These are phyloP conservation scores for Curvularia sp. DNA, from an alignment of 2,329 filamentous ascomycete species.

Conservation along the genomic window DNA sequence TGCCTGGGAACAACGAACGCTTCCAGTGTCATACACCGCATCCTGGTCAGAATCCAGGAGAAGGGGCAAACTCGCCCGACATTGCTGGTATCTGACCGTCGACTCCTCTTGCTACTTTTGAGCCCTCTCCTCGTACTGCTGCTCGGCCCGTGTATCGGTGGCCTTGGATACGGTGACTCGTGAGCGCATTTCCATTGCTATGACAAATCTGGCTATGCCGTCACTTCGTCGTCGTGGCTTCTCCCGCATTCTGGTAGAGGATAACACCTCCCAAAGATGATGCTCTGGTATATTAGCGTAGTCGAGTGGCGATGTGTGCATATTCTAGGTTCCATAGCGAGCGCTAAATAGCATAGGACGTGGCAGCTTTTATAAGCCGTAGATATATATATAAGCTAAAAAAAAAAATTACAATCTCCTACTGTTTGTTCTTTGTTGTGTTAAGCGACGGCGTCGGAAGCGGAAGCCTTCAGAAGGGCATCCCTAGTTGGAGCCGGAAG, in stretches of 20 bases:
- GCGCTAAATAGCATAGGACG: neutral
- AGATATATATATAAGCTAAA: neutral
- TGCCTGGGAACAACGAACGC: neutral
- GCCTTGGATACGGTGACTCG: neutral
- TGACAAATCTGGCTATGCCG: neutral
- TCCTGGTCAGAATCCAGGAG: neutral
- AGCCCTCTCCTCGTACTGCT: neutral
- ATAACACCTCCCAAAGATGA: neutral
- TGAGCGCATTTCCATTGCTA: neutral
- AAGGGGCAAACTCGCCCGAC: neutral
- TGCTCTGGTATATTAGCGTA: neutral
- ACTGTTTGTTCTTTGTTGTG: conserved; percentile 7
- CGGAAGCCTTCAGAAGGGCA: conserved; percentile 1
- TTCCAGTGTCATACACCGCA: neutral
- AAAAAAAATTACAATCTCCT: neutral
- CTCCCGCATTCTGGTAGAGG: neutral
- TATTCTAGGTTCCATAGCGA: neutral
- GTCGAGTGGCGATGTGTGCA: neutral
- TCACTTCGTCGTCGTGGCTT: neutral
- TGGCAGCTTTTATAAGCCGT: neutral
- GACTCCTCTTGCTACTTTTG: neutral
- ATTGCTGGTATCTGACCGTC: neutral
- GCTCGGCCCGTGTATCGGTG: neutral
- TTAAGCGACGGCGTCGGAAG: conserved; percentile 3
- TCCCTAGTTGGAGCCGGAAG: conserved; percentile 1